Base-by-base conservation (phyloP, 805 yeast genomes). In the Blastobotrys americana region DNA sequence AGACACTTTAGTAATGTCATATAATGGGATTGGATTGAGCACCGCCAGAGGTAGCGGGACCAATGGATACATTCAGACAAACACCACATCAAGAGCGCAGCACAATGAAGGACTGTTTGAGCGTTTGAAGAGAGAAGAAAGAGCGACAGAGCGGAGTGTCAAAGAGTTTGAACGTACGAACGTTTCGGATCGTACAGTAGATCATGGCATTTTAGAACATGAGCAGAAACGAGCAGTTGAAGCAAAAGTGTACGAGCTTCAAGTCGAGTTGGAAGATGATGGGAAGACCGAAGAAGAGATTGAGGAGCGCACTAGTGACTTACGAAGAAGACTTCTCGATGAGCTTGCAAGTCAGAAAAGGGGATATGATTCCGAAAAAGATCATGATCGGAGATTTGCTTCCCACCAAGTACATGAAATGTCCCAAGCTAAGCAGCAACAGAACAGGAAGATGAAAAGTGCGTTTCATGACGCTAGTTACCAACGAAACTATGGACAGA, bases 11-110 rank as follows among this genome's bases (percentile, higher is more conserved):
- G 22, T 22, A 42, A 59, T 59, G 63, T 58, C 62, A 25, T 63
- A 63, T 46, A 63, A 63, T 51, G 65, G 66, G 13, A 59, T 63
- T n/a, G 68, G 68, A 2, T 54, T 63, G 5, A 31, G 53, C 25
- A 58, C 65, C 4, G 57, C 60, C 2, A 43, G 63, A 8, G 68
- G 68, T 3, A 50, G 59, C 6, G 65, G 62, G 5, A 63, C 68
- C 13, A 63, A 57, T 34, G 68, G 68, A 5, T 56, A 53, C 43
- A 48, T 64, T 13, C 65, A 64, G 50, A 48, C 49, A 39, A 40
- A 40, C 25, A 8, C 8, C 10, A 25, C 31, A 25, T 8, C 31
- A 8, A 13, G 13, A 8, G 8, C 31, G 8, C 31, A 25, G 31
- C 13, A 8, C 13, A 8, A 13, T 25, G n/a, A 25, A 5, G 62